phyloP scores from a whole-genome alignment of 1,284 basidiomycete species.

The Ceratobasidium sp. region DNA sequence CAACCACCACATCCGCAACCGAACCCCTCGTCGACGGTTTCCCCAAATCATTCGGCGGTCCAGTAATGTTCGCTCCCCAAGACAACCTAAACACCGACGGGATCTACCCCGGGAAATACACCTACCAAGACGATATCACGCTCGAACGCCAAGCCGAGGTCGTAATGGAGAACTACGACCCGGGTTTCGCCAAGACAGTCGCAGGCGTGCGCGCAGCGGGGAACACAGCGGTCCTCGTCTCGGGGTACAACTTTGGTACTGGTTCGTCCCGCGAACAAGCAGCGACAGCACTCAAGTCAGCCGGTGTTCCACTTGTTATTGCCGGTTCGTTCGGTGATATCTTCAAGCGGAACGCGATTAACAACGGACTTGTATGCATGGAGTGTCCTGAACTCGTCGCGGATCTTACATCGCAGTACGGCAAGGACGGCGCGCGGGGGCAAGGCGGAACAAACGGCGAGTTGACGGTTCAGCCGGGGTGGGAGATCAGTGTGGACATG shows the following conservation, averaged over 20 bases:
- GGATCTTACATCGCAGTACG: constrained; percentile 84
- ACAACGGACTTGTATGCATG: constrained; percentile 96
- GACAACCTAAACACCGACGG: constrained; percentile 99
- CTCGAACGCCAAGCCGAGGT: constrained; percentile 94
- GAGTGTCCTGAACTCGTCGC: constrained; percentile 91
- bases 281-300: constrained; percentile 95
- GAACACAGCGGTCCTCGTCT: constrained; percentile 73
- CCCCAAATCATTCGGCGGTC: constrained; percentile 86
- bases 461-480: constrained; percentile 81
- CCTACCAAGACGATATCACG: constrained; percentile 99
- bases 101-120: constrained; percentile 99
- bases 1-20: constrained; percentile 52
- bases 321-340: constrained; percentile 99
- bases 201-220: constrained; percentile 67
- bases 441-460: constrained; percentile 83
- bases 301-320: constrained; percentile 93
- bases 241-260: constrained; percentile 99
- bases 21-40: constrained; percentile 84
- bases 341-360: constrained; percentile 99
- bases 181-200: constrained; percentile 83
- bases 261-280: constrained; percentile 99
- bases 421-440: constrained; percentile 79
- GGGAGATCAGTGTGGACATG: constrained; percentile 77
- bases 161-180: constrained; percentile 99
- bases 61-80: constrained; percentile 92